Evolutionary conservation across 1,284 basidiomycete species (phyloP).

Genomic region (Pterulicium gracile): DNA sequence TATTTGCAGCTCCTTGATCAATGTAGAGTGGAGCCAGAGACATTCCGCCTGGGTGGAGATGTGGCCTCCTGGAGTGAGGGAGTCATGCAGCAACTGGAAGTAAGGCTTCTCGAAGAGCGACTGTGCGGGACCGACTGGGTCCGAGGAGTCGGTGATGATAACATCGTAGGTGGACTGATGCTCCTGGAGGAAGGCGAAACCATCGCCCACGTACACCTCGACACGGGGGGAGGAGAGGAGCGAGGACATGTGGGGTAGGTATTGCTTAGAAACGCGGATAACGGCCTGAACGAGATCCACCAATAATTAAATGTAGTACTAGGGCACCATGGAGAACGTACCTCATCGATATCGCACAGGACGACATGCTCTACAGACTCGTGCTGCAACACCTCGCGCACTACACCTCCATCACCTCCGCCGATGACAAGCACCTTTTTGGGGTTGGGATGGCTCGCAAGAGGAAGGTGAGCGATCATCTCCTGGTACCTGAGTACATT

Average conservation of each 20-base stretch:
- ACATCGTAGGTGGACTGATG: constrained; percentile 91
- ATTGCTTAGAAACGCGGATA: constrained; percentile 88
- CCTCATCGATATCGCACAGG: constrained; percentile 97
- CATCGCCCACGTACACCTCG: constrained; percentile 87
- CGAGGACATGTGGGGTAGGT: constrained; percentile 89
- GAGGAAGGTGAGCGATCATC: constrained; percentile 96
- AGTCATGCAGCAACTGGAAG: constrained; percentile 89
- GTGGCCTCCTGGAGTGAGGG: constrained; percentile 83
- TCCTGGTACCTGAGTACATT: constrained; percentile 78
- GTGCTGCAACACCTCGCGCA: constrained; percentile 96
- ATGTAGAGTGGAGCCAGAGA: constrained; percentile 87
- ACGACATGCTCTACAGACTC: constrained; percentile 86
- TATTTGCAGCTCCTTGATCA: constrained; percentile 74
- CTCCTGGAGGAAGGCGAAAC: constrained; percentile 93
- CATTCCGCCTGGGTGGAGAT: constrained; percentile 97
- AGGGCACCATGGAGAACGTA: constrained; percentile 19
- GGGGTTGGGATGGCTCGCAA: constrained; percentile 94
- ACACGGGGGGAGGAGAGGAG: constrained; percentile 82
- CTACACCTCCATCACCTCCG: constrained; percentile 93
- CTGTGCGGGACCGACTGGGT: constrained; percentile 93
- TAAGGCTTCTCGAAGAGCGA: constrained; percentile 96
- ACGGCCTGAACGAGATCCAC: constrained; percentile 54
- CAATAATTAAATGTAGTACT: neutral
- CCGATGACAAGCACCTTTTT: constrained; percentile 95
- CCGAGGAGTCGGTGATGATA: constrained; percentile 98